phyloP scores from a whole-genome alignment of 2,329 filamentous ascomycete species.

The Aureobasidium sp. region DNA sequence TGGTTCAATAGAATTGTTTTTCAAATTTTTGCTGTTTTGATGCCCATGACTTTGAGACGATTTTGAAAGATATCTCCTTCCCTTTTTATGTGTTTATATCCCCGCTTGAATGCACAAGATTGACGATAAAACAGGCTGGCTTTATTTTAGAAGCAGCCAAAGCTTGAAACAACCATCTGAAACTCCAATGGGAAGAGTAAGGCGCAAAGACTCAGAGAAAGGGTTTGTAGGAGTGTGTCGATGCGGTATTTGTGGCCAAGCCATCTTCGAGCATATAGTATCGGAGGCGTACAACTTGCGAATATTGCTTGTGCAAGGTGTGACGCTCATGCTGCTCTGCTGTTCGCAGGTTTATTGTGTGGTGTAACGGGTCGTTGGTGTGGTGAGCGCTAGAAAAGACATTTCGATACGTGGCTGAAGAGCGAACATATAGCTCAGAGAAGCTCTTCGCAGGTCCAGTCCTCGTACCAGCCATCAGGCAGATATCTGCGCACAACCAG shows the following conservation, averaged over 20 bases:
- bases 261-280: neutral
- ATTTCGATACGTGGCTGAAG: neutral
- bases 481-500: constrained; percentile 91
- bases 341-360: neutral
- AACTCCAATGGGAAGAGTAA: neutral
- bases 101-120: neutral
- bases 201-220: neutral
- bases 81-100: neutral
- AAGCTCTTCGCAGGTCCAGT: constrained; percentile 97
- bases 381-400: neutral
- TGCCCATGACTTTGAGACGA: neutral
- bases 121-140: neutral
- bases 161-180: neutral
- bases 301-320: neutral
- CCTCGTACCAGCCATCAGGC: constrained; percentile 97
- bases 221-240: neutral
- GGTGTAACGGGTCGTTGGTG: neutral
- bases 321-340: neutral
- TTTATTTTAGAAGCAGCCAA: neutral
- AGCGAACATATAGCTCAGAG: constrained; percentile 39
- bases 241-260: neutral
- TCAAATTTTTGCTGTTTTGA: neutral
- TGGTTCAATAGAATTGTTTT: neutral
- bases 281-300: neutral
- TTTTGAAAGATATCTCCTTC: neutral